phyloP scores from a whole-genome alignment of 441 rosid genomes.

The Codiaeum variegatum region DNA sequence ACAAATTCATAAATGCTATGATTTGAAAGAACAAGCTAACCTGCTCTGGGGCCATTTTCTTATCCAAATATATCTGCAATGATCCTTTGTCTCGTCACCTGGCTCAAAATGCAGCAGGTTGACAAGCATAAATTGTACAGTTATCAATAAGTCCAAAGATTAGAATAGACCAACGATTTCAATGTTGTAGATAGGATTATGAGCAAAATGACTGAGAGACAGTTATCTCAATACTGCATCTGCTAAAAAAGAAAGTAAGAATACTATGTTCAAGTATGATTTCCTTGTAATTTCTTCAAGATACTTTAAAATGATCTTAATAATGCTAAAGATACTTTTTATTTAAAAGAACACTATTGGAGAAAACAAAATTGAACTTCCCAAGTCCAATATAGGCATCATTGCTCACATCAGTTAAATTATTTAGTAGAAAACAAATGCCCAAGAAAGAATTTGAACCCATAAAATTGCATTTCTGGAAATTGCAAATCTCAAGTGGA shows the following conservation, averaged over 20 bases:
- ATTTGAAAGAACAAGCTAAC: neutral
- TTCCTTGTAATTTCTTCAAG: neutral
- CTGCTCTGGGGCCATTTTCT: conserved; percentile 13
- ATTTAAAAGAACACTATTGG: no score
- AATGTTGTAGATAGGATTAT: neutral
- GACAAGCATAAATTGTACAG: neutral
- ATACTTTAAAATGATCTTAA: no score
- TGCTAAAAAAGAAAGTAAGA: neutral
- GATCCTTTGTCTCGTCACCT: neutral
- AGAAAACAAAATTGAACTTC: no score
- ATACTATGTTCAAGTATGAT: neutral
- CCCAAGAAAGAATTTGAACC: neutral
- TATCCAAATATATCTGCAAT: conserved; percentile 20
- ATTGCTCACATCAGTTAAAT: neutral
- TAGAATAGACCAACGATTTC: neutral
- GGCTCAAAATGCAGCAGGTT: neutral
- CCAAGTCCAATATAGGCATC: neutral
- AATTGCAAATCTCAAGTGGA: neutral
- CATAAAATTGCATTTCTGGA: neutral
- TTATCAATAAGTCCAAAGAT: neutral
- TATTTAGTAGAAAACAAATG: neutral
- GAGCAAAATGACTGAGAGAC: neutral
- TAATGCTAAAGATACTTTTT: no score
- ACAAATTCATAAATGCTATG: neutral
- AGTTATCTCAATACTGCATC: neutral